Conservation (phyloP, 805 yeast genomes). For the Pichia scutulata region DNA sequence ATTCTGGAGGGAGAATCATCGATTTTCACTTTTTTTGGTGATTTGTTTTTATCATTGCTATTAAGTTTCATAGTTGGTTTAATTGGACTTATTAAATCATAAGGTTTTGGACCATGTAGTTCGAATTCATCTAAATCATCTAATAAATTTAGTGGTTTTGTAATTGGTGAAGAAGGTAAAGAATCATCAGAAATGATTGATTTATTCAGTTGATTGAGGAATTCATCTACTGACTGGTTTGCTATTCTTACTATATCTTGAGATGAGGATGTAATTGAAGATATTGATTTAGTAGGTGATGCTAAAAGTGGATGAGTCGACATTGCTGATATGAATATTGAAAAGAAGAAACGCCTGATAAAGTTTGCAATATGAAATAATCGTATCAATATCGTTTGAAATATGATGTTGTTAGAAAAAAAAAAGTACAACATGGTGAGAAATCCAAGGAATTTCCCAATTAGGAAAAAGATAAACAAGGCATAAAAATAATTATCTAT, state of each 20-base stretch:
- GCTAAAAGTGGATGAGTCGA: not conserved
- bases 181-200: slow-evolving; percentile 4
- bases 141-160: slow-evolving; percentile 3
- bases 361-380: too few relatives aligned
- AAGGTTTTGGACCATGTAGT: slow-evolving; percentile 11
- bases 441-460: not conserved
- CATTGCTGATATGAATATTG: not conserved
- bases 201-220: slow-evolving; percentile 26
- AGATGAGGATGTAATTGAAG: slow-evolving; percentile 1
- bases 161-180: slow-evolving; percentile 6
- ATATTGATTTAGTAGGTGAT: not conserved
- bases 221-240: slow-evolving; percentile 34
- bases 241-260: slow-evolving; percentile 23
- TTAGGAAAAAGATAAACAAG: slow-evolving; percentile 7
- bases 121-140: not conserved
- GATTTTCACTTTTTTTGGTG: slow-evolving; percentile 32
- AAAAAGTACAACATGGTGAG: not conserved
- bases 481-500: too few relatives aligned
- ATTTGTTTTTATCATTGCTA: slow-evolving; percentile 5
- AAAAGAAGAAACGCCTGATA: too few relatives aligned
- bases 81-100: not conserved
- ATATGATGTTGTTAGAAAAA: not conserved
- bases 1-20: slow-evolving; percentile 33
- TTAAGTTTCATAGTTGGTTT: not conserved
- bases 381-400: too few relatives aligned